These are phyloP conservation scores for Inosperma sp. DNA, from an alignment of 768 basidiomycete genomes.

Conservation along the genomic window DNA sequence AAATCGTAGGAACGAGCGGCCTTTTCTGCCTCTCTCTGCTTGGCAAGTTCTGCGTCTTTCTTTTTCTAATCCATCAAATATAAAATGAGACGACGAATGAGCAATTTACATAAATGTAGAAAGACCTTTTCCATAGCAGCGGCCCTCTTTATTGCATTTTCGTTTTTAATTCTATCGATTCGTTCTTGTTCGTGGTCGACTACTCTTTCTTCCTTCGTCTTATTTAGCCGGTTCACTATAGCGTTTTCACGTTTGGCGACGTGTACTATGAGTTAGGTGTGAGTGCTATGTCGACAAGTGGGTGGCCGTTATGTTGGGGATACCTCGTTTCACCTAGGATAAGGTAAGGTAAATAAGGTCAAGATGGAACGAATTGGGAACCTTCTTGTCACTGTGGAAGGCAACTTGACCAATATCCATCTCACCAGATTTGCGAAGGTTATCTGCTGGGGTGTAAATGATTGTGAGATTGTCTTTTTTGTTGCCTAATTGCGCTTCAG, in stretches of 20 bases:
- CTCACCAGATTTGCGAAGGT: slow-evolving; percentile 97
- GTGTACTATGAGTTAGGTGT: slow-evolving; percentile 48
- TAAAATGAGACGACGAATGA: not conserved
- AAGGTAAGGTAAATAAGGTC: not conserved
- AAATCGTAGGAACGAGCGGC: slow-evolving; percentile 82
- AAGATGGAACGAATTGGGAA: slow-evolving; percentile 27
- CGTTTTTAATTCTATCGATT: slow-evolving; percentile 74
- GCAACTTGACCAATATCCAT: slow-evolving; percentile 97
- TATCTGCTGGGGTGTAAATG: slow-evolving; percentile 90
- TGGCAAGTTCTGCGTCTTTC: slow-evolving; percentile 69
- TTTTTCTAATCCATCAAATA: slow-evolving; percentile 54
- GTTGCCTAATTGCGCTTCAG: slow-evolving; percentile 60
- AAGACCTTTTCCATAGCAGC: slow-evolving; percentile 65
- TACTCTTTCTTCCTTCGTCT: slow-evolving; percentile 79
- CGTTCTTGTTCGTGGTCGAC: slow-evolving; percentile 92
- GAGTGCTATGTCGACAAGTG: slow-evolving; percentile 1
- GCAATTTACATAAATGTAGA: not conserved
- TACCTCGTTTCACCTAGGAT: slow-evolving; percentile 75
- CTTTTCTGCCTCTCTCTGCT: slow-evolving; percentile 79
- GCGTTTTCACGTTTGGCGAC: slow-evolving; percentile 77
- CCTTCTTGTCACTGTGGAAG: slow-evolving; percentile 87
- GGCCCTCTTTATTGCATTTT: slow-evolving; percentile 58
- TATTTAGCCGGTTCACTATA: slow-evolving; percentile 90
- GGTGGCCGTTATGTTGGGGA: not conserved
- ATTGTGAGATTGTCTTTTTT: slow-evolving; percentile 92